A percentile compares a stretch with the other conserved stretches of the same genome.
phyloP scores from a whole-genome alignment of 2,329 filamentous ascomycete species.

The Claviceps spartinae region DNA sequence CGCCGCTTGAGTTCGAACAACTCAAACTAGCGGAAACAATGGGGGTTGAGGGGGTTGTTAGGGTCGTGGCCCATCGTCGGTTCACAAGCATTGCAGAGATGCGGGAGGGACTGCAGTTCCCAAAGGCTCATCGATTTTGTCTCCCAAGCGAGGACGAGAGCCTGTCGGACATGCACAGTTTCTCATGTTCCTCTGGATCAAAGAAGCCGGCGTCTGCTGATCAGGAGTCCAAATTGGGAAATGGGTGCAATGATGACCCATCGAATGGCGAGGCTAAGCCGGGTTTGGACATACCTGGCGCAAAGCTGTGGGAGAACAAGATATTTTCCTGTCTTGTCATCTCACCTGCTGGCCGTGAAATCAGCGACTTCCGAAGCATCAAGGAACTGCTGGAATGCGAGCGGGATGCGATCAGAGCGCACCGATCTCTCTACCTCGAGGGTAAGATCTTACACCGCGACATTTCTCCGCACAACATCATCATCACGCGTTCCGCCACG shows the following conservation, averaged over 20 bases:
- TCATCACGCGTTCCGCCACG: neutral
- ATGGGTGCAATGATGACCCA: neutral
- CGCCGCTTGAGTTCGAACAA: constrained; percentile 7
- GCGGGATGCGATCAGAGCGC: constrained; percentile 4
- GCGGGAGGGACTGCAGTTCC: constrained; percentile 7
- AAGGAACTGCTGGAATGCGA: constrained; percentile 1
- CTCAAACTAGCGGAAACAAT: constrained; percentile 7
- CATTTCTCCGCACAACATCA: constrained; percentile 3
- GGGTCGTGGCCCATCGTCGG: constrained; percentile 7
- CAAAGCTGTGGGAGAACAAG: constrained; percentile 7
- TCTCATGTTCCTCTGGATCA: constrained; percentile 1
- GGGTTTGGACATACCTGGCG: constrained; percentile 4
- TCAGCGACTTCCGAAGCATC: constrained; percentile 1
- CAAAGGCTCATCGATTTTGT: constrained; percentile 2
- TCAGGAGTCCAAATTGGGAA: constrained; percentile 5
- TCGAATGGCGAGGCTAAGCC: constrained; percentile 3
- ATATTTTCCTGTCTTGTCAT: constrained; percentile 5
- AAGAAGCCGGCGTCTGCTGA: constrained; percentile 7
- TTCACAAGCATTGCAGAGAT: constrained; percentile 8
- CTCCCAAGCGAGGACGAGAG: neutral
- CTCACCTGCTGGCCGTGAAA: constrained; percentile 5
- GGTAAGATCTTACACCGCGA: constrained; percentile 5
- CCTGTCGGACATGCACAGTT: constrained; percentile 3
- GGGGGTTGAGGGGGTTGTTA: constrained; percentile 8
- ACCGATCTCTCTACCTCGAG: constrained; percentile 2